phyloP scores from a whole-genome alignment of 208 protist species.

The Leptomonas pyrrhocoris region DNA sequence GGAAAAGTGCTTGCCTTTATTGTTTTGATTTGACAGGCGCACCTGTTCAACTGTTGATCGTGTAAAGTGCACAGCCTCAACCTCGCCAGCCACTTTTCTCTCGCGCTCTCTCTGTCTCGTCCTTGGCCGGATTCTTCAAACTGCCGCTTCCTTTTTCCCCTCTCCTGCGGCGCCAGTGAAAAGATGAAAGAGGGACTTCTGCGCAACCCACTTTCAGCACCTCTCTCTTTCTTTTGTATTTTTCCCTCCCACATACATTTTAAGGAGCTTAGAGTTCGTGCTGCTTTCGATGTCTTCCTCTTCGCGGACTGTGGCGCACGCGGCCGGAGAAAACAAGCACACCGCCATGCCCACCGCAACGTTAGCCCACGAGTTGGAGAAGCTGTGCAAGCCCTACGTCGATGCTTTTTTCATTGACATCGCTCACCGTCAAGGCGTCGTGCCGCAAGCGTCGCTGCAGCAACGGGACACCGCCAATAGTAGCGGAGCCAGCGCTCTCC shows the following conservation, averaged over 20 bases:
- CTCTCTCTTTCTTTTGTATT: not conserved
- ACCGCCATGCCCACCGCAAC: not conserved
- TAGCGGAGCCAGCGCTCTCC: not conserved
- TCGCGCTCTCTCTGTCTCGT: too few species aligned
- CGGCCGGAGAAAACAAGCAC: not conserved
- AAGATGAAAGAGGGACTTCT: not conserved
- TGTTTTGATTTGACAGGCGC: too few species aligned
- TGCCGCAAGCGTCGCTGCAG: slow-evolving; percentile 17
- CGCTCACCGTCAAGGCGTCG: not conserved
- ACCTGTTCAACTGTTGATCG: too few species aligned
- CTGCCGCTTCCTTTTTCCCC: too few species aligned
- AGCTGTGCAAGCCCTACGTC: slow-evolving; percentile 30
- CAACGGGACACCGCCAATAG: slow-evolving; percentile 12
- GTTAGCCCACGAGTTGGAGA: slow-evolving; percentile 1
- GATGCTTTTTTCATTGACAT: slow-evolving; percentile 14
- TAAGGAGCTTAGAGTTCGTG: not conserved
- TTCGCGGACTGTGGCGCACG: not conserved
- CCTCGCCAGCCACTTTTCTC: too few species aligned
- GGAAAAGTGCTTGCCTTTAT: too few species aligned
- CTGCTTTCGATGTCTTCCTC: not conserved
- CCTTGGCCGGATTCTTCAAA: too few species aligned
- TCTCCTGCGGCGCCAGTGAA: too few species aligned
- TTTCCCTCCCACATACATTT: not conserved
- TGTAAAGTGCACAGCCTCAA: too few species aligned
- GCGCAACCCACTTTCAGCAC: not conserved